Evolutionary conservation across 2,329 filamentous ascomycete genomes (phyloP).

Genomic region (Lasiodiplodia sp.): DNA sequence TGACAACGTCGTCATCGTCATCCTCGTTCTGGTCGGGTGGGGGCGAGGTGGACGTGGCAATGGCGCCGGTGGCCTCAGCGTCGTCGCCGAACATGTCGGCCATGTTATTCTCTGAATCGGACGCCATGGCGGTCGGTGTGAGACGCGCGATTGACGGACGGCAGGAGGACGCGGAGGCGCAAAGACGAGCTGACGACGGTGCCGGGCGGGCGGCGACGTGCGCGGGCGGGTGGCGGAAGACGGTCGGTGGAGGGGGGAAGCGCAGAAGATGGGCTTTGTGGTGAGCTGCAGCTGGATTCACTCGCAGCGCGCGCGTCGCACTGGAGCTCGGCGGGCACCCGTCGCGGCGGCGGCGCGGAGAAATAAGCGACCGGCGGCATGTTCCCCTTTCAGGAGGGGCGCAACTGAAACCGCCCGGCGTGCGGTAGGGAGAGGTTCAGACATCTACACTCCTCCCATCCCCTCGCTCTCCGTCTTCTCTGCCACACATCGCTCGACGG

Average conservation of each 20-base stretch:
- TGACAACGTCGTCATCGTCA: slow-evolving; percentile 28
- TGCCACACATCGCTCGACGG: slow-evolving; percentile 12
- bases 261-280: neutral
- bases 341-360: slow-evolving; percentile 9
- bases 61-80: slow-evolving; percentile 42
- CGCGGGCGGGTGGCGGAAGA: neutral
- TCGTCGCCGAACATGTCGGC: slow-evolving; percentile 43
- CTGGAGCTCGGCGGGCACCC: slow-evolving; percentile 5
- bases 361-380: slow-evolving; percentile 17
- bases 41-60: slow-evolving; percentile 37
- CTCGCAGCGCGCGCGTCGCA: slow-evolving; percentile 12
- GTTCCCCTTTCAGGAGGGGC: slow-evolving; percentile 26
- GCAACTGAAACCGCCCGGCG: slow-evolving; percentile 27
- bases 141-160: slow-evolving; percentile 11
- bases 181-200: neutral
- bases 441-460: slow-evolving; percentile 21
- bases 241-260: neutral
- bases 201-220: neutral
- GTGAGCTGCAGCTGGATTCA: slow-evolving; percentile 1
- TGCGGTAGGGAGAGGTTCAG: slow-evolving; percentile 28
- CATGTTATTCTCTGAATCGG: slow-evolving; percentile 37
- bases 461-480: slow-evolving; percentile 19
- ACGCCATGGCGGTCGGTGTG: slow-evolving; percentile 45
- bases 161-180: neutral
- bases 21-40: slow-evolving; percentile 24